Base-by-base conservation (phyloP, 192 early-diverging fungal genomes). In the Jimgerdemannia flammicorona region DNA sequence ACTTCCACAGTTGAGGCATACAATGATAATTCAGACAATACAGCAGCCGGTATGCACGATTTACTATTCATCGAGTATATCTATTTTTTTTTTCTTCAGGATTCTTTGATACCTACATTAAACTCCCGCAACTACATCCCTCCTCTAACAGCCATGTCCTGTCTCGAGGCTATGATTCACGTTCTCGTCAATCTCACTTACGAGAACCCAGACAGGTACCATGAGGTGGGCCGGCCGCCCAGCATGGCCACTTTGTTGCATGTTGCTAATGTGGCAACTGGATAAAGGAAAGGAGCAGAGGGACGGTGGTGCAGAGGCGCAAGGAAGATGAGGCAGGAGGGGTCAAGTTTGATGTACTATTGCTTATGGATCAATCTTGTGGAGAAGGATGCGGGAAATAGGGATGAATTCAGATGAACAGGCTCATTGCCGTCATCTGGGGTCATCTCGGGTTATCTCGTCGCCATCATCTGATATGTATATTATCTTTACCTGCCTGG, bases 301-400 rank as follows among this genome's bases (percentile, higher is more conserved):
- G 68, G 68, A 18, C 4, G 68, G 3, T 4, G 3, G 11, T 29
- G 29, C 29, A 17, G 40, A 10, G 43, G 40, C 68, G 4, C 40
- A 17, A n/a, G 4, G 42, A 14, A 9, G 19, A 29, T 43, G n/a
- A 73, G n/a, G 11, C 41, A 8, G n/a, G 67, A 17, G 18, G 63
- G n/a, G 17, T 73, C 6, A 77, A 77, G 80, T 78, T 78, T 43
- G 80, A 81, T 11, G 73, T 72, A 19, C 49, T 81, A 4, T 43
- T 81, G 17, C 43, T 78, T 11, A 78, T 77, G 17, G 69, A 79
- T 78, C 69, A 81, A 81, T 40, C 74, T 81, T 67, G 63, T 81
- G 17, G 80, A 81, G 44, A 70, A 63, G 0, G 74, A 75, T 71
- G 39, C 43, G n/a, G 7, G 7, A 18, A 41, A 72, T 41, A 71